Percentiles rank a stretch among this genome's conserved stretches.
These are phyloP conservation scores for Hygrophoropsis aurantiaca DNA, from an alignment of 768 basidiomycete genomes.

Conservation along the genomic window DNA sequence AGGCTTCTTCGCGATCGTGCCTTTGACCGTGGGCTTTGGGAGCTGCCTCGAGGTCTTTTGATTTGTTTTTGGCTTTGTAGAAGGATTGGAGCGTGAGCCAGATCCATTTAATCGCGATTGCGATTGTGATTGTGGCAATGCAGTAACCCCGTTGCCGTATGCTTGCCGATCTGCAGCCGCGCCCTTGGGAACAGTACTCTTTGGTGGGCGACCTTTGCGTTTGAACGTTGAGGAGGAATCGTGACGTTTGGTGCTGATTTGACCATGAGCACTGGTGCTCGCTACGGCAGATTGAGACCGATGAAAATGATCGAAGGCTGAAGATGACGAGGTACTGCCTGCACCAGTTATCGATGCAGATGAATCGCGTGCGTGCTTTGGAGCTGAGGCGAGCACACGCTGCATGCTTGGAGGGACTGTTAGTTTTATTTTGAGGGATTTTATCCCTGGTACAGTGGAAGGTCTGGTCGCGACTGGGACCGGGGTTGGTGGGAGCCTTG, in stretches of 20 bases:
- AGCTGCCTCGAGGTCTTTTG: constrained; percentile 30
- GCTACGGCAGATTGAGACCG: constrained; percentile 8
- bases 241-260: constrained; percentile 1
- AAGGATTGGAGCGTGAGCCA: constrained; percentile 19
- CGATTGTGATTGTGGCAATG: constrained; percentile 36
- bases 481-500: constrained; percentile 32
- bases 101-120: constrained; percentile 26
- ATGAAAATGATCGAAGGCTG: constrained; percentile 9
- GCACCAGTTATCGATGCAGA: constrained; percentile 40
- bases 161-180: constrained; percentile 19
- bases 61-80: constrained; percentile 25
- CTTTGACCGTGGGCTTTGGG: constrained; percentile 40
- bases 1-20: constrained; percentile 28
- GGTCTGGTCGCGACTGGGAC: constrained; percentile 36
- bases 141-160: constrained; percentile 32
- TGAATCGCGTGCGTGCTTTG: constrained; percentile 27
- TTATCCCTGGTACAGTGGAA: constrained; percentile 30
- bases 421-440: constrained; percentile 69
- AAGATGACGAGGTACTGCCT: constrained; percentile 17
- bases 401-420: constrained; percentile 60
- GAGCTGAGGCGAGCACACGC: constrained; percentile 21
- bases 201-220: constrained; percentile 59
- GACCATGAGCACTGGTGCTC: constrained; percentile 29
- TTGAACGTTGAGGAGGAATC: constrained; percentile 32
- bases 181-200: constrained; percentile 29